These are phyloP conservation scores for Cadophora sp. DNA, from an alignment of 2,329 filamentous ascomycete species.

Conservation along the genomic window DNA sequence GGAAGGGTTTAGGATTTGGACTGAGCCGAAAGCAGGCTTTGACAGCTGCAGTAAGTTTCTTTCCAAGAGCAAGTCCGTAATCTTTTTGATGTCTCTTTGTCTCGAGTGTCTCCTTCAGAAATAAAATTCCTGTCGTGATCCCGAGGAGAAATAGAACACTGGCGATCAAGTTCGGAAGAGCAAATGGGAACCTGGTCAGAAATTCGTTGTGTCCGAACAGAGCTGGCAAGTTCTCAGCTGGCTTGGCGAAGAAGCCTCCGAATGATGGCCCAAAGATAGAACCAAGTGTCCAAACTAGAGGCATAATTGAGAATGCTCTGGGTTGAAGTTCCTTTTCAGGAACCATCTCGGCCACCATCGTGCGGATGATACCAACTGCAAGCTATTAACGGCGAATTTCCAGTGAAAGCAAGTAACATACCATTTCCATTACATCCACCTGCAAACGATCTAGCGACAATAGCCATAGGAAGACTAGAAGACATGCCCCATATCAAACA, in stretches of 20 bases:
- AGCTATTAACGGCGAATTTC: conserved; percentile 39
- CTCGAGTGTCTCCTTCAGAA: conserved; percentile 85
- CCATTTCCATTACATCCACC: conserved; percentile 88
- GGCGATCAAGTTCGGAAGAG: conserved; percentile 82
- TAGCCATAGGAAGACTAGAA: conserved; percentile 78
- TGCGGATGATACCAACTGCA: conserved; percentile 85
- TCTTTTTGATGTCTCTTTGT: conserved; percentile 72
- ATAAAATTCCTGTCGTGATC: conserved; percentile 75
- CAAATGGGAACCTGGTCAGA: conserved; percentile 80
- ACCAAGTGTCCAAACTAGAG: conserved; percentile 86
- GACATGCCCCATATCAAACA: conserved; percentile 87
- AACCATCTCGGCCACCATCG: conserved; percentile 92
- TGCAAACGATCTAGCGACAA: conserved; percentile 77
- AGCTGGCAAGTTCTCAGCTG: conserved; percentile 74
- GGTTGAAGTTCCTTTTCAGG: conserved; percentile 87
- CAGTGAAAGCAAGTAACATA: conserved; percentile 40
- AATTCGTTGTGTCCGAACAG: conserved; percentile 72
- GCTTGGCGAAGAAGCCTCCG: conserved; percentile 85
- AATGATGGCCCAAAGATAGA: conserved; percentile 88
- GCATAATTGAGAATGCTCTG: conserved; percentile 91
- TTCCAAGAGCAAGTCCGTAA: conserved; percentile 77
- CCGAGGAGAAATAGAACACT: conserved; percentile 80
- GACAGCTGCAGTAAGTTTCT: conserved; percentile 59
- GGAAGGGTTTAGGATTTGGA: conserved; percentile 28
- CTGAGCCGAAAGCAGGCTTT: conserved; percentile 30